Conservation (phyloP, 768 basidiomycete genomes). For the Lyophyllum shimeji region DNA sequence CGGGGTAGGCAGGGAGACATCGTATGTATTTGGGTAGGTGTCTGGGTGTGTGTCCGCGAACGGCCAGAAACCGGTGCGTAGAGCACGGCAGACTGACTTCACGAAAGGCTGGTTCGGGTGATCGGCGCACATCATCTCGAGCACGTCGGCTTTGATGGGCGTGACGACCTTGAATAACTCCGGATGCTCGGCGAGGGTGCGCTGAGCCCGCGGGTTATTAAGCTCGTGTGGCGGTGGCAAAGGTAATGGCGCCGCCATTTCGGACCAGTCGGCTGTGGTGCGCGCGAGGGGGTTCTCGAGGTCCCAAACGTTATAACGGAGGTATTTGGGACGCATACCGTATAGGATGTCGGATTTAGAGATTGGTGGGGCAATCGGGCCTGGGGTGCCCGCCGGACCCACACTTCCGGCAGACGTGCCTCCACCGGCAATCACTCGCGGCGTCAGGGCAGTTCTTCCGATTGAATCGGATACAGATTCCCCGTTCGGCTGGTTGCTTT, state of each 20-base stretch:
- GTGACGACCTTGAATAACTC: background rate
- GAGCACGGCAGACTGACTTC: conserved; percentile 1
- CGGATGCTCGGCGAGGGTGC: background rate
- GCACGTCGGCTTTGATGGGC: conserved; percentile 1
- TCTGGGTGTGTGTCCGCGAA: conserved; percentile 11
- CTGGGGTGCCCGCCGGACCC: too few relatives aligned
- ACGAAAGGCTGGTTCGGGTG: conserved; percentile 10
- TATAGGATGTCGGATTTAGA: too few relatives aligned
- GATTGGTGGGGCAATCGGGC: too few relatives aligned
- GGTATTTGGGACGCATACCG: too few relatives aligned
- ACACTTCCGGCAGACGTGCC: too few relatives aligned
- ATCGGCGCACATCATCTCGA: conserved; percentile 1
- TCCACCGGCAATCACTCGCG: too few relatives aligned
- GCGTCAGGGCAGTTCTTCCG: too few relatives aligned
- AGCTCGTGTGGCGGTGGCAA: conserved; percentile 11
- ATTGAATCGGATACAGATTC: too few relatives aligned
- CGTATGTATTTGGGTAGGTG: conserved; percentile 11
- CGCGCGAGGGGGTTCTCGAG: too few relatives aligned
- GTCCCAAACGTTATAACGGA: too few relatives aligned
- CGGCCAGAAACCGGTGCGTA: conserved; percentile 8
- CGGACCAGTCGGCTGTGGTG: too few relatives aligned
- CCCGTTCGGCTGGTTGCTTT: too few relatives aligned
- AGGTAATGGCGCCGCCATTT: conserved; percentile 13
- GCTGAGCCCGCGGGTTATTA: background rate
- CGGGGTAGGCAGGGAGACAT: conserved; percentile 9